These are phyloP conservation scores for Annulohypoxylon maeteangense DNA, from an alignment of 495 filamentous ascomycete genomes.

Conservation along the genomic window DNA sequence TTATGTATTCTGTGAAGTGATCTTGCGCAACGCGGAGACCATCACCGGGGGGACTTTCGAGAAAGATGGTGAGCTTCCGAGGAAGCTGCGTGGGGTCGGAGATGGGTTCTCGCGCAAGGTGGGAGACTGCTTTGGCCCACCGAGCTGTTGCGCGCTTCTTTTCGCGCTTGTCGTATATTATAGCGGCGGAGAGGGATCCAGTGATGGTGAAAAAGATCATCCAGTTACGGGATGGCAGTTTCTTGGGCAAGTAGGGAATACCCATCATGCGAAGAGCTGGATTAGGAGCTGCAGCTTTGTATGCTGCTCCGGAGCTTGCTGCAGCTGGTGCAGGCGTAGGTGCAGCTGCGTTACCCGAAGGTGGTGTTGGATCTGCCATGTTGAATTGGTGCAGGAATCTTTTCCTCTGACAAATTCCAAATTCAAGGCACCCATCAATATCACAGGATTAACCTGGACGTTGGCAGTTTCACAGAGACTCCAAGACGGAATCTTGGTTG, in stretches of 20 bases:
- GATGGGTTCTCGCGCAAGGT: slow-evolving; percentile 81
- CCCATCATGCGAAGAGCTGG: slow-evolving; percentile 81
- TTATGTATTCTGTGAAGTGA: slow-evolving; percentile 94
- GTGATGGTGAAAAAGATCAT: slow-evolving; percentile 89
- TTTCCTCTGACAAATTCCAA: background rate
- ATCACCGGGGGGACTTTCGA: slow-evolving; percentile 87
- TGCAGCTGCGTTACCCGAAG: slow-evolving; percentile 23
- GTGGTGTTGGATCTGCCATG: slow-evolving; percentile 37
- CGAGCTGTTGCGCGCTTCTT: slow-evolving; percentile 83
- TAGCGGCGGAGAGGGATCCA: slow-evolving; percentile 75
- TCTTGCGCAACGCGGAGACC: slow-evolving; percentile 83
- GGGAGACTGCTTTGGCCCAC: slow-evolving; percentile 89
- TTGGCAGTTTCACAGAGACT: background rate
- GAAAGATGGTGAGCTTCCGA: slow-evolving; percentile 85
- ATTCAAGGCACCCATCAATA: background rate
- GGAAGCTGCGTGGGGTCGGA: slow-evolving; percentile 73
- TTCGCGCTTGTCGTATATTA: slow-evolving; percentile 91
- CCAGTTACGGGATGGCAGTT: slow-evolving; percentile 97
- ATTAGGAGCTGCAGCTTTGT: slow-evolving; percentile 67
- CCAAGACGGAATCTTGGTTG: slow-evolving; percentile 9
- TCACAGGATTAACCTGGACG: background rate
- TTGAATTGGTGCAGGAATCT: background rate
- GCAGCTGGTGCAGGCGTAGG: slow-evolving; percentile 20
- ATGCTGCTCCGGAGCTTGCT: slow-evolving; percentile 47
- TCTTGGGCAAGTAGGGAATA: slow-evolving; percentile 80